Conservation (phyloP, 768 basidiomycete genomes). For the Hemileccinum impolitum region DNA sequence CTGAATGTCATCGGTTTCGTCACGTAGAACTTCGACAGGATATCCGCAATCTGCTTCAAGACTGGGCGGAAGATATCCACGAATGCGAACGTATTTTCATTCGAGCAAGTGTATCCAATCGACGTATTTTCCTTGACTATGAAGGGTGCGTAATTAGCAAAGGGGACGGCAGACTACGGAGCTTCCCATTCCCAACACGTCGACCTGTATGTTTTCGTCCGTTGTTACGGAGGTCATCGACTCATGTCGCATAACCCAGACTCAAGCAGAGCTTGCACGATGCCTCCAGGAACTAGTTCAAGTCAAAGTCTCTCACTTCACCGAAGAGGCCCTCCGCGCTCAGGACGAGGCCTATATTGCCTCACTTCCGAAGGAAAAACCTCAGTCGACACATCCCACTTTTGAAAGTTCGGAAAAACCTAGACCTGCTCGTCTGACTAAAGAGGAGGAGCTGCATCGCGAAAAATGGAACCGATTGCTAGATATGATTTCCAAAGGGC, state of each 20-base stretch:
- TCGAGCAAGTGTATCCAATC: constrained; percentile 83
- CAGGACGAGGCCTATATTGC: constrained; percentile 90
- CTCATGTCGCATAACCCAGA: constrained; percentile 43
- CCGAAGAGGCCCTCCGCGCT: constrained; percentile 76
- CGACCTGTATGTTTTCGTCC: constrained; percentile 63
- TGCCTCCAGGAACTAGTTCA: constrained; percentile 84
- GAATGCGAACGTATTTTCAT: constrained; percentile 91
- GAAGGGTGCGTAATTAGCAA: constrained; percentile 75
- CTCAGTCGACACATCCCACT: constrained; percentile 38
- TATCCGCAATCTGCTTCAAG: constrained; percentile 75
- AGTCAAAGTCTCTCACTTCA: constrained; percentile 81
- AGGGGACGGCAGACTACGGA: constrained; percentile 78
- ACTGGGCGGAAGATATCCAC: constrained; percentile 86
- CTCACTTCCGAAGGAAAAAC: constrained; percentile 81
- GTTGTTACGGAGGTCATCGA: background rate
- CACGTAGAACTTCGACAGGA: constrained; percentile 48
- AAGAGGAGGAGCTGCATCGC: constrained; percentile 74
- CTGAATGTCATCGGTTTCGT: background rate
- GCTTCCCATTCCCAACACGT: constrained; percentile 95
- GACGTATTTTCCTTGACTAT: constrained; percentile 87
- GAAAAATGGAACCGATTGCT: constrained; percentile 81
- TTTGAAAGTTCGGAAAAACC: constrained; percentile 40
- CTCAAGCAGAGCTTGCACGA: constrained; percentile 83
- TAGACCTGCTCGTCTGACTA: constrained; percentile 59
- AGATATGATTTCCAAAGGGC: constrained; percentile 90